phyloP scores from a whole-genome alignment of 768 basidiomycete genomes.

The Termitomyces sp. region DNA sequence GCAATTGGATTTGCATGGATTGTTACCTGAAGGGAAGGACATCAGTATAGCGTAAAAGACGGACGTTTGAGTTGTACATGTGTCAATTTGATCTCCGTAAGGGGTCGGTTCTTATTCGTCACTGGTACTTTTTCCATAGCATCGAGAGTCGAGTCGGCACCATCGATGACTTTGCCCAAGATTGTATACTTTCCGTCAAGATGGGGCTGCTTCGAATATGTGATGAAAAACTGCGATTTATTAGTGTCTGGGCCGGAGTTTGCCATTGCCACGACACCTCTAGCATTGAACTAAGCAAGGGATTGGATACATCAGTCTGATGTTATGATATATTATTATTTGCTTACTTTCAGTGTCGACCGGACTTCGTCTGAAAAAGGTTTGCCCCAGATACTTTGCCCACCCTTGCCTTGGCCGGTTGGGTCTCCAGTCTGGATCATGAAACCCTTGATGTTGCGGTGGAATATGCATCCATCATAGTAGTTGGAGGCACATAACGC shows the following conservation, averaged over 20 bases:
- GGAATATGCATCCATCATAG: slow-evolving; percentile 84
- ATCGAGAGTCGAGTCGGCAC: slow-evolving; percentile 90
- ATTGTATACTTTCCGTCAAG: slow-evolving; percentile 95
- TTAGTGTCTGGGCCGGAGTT: slow-evolving; percentile 94
- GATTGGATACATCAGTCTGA: slow-evolving; percentile 19
- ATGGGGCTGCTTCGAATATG: slow-evolving; percentile 90
- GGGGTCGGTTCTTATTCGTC: slow-evolving; percentile 84
- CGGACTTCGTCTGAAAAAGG: slow-evolving; percentile 91
- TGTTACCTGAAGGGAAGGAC: slow-evolving; percentile 50
- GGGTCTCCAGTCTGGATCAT: slow-evolving; percentile 96
- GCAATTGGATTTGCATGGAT: slow-evolving; percentile 97
- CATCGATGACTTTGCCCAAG: slow-evolving; percentile 97
- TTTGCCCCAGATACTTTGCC: slow-evolving; percentile 94
- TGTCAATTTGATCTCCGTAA: slow-evolving; percentile 79
- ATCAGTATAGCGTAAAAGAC: slow-evolving; percentile 1
- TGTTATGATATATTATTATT: no score
- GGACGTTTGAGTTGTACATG: slow-evolving; percentile 47
- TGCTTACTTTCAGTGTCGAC: slow-evolving; percentile 83
- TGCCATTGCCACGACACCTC: slow-evolving; percentile 97
- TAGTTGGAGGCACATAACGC: slow-evolving; percentile 89
- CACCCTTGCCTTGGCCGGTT: slow-evolving; percentile 88
- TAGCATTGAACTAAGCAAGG: slow-evolving; percentile 76
- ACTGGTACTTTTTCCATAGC: slow-evolving; percentile 93
- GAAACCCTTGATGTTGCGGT: slow-evolving; percentile 94
- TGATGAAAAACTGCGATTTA: slow-evolving; percentile 88